Conservation (phyloP, 208 protist species). For the Polymyxa betae region DNA sequence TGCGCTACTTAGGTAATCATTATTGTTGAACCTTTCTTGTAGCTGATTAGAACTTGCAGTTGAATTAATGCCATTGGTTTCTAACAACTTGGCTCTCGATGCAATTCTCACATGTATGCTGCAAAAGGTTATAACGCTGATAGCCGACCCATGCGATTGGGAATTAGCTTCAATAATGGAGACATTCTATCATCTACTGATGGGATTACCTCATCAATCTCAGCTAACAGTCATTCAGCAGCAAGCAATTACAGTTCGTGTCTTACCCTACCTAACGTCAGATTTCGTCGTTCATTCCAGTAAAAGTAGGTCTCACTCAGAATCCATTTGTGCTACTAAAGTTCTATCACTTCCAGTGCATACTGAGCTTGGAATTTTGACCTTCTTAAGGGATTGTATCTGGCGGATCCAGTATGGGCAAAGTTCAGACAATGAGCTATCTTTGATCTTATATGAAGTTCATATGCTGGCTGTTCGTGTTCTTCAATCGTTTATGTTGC, state of each 20-base stretch:
- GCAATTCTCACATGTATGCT: not conserved
- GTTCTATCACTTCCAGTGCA: not conserved
- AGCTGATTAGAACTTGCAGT: not conserved
- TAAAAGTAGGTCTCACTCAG: not conserved
- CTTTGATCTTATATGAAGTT: not conserved
- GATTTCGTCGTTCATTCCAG: not conserved
- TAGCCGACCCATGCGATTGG: not conserved
- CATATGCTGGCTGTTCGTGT: not conserved
- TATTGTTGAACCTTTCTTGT: not conserved
- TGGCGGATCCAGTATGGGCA: not conserved
- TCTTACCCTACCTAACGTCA: not conserved
- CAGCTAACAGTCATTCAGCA: not conserved
- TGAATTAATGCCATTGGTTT: not conserved
- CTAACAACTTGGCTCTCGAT: not conserved
- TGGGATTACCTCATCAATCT: not conserved
- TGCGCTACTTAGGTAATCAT: too few relatives aligned
- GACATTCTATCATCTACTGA: not conserved
- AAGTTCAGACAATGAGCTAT: not conserved
- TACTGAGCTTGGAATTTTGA: not conserved
- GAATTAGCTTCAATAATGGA: not conserved
- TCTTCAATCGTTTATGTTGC: not conserved
- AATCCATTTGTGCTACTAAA: not conserved
- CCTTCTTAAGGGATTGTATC: slow-evolving; percentile 36
- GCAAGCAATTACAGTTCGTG: not conserved
- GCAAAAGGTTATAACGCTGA: not conserved